phyloP scores from a whole-genome alignment of 169 alveolate species.

The Ophryocystis elektroscirrha region DNA sequence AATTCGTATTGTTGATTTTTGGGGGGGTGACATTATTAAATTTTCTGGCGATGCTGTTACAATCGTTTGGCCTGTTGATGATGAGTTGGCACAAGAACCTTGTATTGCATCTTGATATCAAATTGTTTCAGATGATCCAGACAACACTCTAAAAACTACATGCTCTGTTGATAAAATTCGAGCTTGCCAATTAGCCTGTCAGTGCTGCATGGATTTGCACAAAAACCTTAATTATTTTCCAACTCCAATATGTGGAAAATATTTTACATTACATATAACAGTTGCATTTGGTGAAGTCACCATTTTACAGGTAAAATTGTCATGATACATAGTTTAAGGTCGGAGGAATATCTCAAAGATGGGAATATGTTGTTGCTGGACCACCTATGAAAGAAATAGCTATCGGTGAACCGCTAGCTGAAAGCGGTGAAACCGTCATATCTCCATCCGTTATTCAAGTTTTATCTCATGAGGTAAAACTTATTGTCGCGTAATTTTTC shows the following conservation, averaged over 20 bases:
- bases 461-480: too few relatives aligned
- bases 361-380: slow-evolving; percentile 49
- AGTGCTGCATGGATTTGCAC: slow-evolving; percentile 40
- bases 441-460: slow-evolving; percentile 23
- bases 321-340: too few relatives aligned
- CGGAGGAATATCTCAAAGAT: slow-evolving; percentile 27
- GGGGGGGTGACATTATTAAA: slow-evolving; percentile 54
- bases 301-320: slow-evolving; percentile 37
- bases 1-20: slow-evolving; percentile 26
- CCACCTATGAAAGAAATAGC: slow-evolving; percentile 37
- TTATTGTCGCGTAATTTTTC: too few relatives aligned
- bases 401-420: slow-evolving; percentile 43
- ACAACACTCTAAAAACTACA: neutral
- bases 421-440: slow-evolving; percentile 27
- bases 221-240: slow-evolving; percentile 30
- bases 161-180: neutral
- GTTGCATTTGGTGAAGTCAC: slow-evolving; percentile 38
- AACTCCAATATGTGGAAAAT: slow-evolving; percentile 24
- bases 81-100: too few relatives aligned
- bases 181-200: slow-evolving; percentile 1
- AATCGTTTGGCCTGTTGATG: slow-evolving; percentile 53
- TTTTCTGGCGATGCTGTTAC: slow-evolving; percentile 50
- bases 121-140: too few relatives aligned
- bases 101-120: too few relatives aligned
- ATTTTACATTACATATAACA: slow-evolving; percentile 35